Base-by-base conservation (phyloP, 208 protist genomes). In the Leishmania tropica region DNA sequence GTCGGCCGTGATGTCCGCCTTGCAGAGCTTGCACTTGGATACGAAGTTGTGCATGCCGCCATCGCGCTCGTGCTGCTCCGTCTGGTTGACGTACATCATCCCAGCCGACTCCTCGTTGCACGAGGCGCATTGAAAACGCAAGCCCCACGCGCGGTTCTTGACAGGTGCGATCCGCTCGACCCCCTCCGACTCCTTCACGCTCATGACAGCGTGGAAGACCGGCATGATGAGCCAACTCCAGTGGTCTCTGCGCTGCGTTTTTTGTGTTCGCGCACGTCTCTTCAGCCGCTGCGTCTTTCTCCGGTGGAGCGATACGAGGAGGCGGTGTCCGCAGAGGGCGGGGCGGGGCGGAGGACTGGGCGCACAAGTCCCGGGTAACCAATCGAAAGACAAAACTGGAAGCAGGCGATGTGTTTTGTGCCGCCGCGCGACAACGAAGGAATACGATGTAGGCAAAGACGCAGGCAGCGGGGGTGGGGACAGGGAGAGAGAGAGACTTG, bases 1-100 rank as follows among this genome's bases (percentile, higher is more conserved):
- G 31, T 87, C 76, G 0, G 75, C 81, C 17, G 88, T 89, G 47
- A 96, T 85, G 15, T 76, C 45, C 37, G 24, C 70, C 45, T 89
- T 90, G 85, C 93, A 96, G 72, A 87, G 87, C n/a, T 81, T 81
- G 76, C 93, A 96, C 71, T 90, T 85, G 45, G 85, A 87, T 17
- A 91, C 53, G 70, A 83, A 88, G 78, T 96, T 84, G 71, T 88
- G 91, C 68, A 79, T 82, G 21, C 93, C 93, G 54, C 91, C 93
- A 37, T 90, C 90, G 67, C 74, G 88, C 40, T 89, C 87, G 51
- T 73, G 71, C 56, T 78, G 31, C 82, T 94, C 91, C 19, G 7
- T 54, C n/a, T 84, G 76, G 78, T 94, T 86, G 7, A 96, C 85
- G 75, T 90, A 94, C 70, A 95, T 77, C 19, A 87, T 88, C 74